Evolutionary conservation across 2,329 filamentous ascomycete genomes (phyloP), one percentile per base, ranked within the genome.

Genomic region (Penicillium brevicompactum): DNA sequence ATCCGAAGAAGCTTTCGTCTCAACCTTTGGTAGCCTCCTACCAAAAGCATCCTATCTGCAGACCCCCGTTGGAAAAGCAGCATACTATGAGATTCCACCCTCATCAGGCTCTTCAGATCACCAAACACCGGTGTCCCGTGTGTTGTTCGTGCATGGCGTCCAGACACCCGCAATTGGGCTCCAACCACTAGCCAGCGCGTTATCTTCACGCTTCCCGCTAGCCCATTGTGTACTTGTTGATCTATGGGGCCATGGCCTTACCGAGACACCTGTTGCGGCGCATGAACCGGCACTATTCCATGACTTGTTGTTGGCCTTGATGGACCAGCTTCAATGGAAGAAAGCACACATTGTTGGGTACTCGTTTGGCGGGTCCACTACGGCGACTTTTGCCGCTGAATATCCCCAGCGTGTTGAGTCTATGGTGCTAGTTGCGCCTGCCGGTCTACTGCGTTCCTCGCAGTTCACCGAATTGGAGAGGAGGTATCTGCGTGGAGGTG

Each of bases 171-270:
- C 80, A 2, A 63, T 83, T 3, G 80, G 80, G 21, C 64, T 83
- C 49, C 65, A 74, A 0, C 79, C 80, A 0, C 69, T 83, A 1
- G 70, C 74, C 0, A 65, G 58, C 5, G 58, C 63, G 0, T 68
- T 84, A 1, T 67, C 70, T 1, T 34, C 64, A 0, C 60, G 58
- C 0, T 76, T 74, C 44, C 74, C 79, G 0, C 24, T 59, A 0
- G 64, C 78, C 0, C 70, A 78, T 10, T 69, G 78, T 31, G 76
- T 79, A 0, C 66, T 82, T 1, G 16, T 81, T 13, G 82, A 84
- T 52, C 74, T 79, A 10, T 84, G 79, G 80, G 82, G 82, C 30
- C 82, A 84, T 48, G 81, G 81, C 0, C 65, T 84, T n/a, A 77
- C 70, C 27, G 76, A 78, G 5, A 82, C 80, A 0, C 81, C 81